These are phyloP conservation scores for Candida golubevii DNA, from an alignment of 805 yeast genomes.

Conservation along the genomic window DNA sequence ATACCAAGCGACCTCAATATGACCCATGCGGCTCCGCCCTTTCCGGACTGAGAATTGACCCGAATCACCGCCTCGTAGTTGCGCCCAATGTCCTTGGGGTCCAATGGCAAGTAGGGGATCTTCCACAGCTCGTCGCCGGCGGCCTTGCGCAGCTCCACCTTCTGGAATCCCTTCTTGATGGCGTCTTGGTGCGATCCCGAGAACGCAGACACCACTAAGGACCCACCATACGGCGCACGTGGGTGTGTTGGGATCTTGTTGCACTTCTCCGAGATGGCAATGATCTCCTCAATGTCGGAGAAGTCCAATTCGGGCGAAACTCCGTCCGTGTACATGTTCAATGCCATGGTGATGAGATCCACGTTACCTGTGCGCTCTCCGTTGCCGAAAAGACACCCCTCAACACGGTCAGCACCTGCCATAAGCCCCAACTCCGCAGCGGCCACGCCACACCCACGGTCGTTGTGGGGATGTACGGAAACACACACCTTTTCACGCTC, in stretches of 20 bases:
- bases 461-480: conserved; percentile 74
- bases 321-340: conserved; percentile 77
- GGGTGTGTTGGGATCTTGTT: conserved; percentile 71
- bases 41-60: conserved; percentile 84
- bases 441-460: conserved; percentile 81
- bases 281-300: conserved; percentile 61
- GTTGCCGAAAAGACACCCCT: conserved; percentile 78
- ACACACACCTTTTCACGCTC: conserved; percentile 70
- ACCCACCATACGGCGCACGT: conserved; percentile 80
- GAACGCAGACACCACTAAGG: conserved; percentile 74
- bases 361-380: conserved; percentile 87
- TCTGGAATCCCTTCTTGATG: conserved; percentile 59
- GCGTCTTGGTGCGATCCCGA: conserved; percentile 73
- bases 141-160: conserved; percentile 51
- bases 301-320: conserved; percentile 68
- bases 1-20: conserved; percentile 65
- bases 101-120: conserved; percentile 74
- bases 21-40: conserved; percentile 86
- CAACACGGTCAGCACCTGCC: conserved; percentile 86
- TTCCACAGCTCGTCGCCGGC: conserved; percentile 48
- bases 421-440: conserved; percentile 72
- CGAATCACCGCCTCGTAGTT: conserved; percentile 78
- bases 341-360: conserved; percentile 69
- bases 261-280: conserved; percentile 69
- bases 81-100: conserved; percentile 78